Base-by-base conservation (phyloP, 495 filamentous ascomycete genomes). In the Paragyromitra xinjiangensis region DNA sequence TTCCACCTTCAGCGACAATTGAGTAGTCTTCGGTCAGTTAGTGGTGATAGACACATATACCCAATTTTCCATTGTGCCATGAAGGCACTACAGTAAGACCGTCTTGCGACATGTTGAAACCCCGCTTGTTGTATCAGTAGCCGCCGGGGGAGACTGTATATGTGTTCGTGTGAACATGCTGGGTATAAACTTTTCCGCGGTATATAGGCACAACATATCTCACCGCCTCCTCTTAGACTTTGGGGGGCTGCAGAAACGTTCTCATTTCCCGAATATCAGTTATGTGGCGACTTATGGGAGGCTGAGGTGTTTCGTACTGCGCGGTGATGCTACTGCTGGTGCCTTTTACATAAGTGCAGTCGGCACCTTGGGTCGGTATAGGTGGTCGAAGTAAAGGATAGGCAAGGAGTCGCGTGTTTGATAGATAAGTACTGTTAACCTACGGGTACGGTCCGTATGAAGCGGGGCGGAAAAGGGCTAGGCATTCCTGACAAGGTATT, bases 321-420 rank as follows among this genome's bases (percentile, higher is more conserved):
- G 48, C 26, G 48, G 8, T 56, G 64, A 34, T 51, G 42, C 14
- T 66, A 16, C 24, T 29, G 45, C 34, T 48, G 64, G 11, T 55
- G 34, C 26, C 50, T 50, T 64, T 73, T 65, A 73, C 70, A 73
- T 73, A 73, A 69, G 66, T 69, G 66, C 66, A 69, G 48, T 68
- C 42, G 63, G 63, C 24, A 65, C n/a, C 16, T 50, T 19, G 26
- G 37, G 29, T 68, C 26, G 65, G 42, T n/a, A 12, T 19, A 26
- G 53, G 12, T 56, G 53, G 56, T 61, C 8, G 59, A 44, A 19
- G 29, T 5, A 14, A 39, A 7, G n/a, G n/a, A 4, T 0, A 44
- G 42, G 45, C 3, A 44, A 12, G 45, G 64, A 50, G 45, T 68
- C 63, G 63, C 40, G 42, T 29, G 63, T 48, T 29, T 65, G 63